Percentiles rank a stretch among this genome's conserved stretches.
These are phyloP conservation scores for Colletotrichum higginsianum DNA, from an alignment of 2,329 filamentous ascomycete genomes.

Conservation along the genomic window DNA sequence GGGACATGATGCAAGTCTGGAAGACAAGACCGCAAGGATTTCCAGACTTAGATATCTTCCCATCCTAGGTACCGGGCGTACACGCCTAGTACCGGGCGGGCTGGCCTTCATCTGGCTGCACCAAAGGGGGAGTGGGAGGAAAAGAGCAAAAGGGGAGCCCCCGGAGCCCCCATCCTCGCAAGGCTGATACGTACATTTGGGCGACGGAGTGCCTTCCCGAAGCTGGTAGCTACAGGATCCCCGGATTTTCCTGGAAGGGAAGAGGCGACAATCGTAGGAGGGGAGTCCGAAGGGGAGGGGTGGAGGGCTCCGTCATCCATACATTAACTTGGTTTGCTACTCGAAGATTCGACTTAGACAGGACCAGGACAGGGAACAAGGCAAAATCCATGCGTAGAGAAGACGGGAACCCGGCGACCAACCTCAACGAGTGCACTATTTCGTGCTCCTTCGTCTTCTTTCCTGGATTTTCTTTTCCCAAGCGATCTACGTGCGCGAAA, in stretches of 20 bases:
- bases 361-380: not conserved
- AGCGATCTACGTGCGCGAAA: not conserved
- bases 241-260: not conserved
- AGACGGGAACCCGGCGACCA: not conserved
- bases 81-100: slow-evolving; percentile 6
- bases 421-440: slow-evolving; percentile 11
- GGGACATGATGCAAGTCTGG: not conserved
- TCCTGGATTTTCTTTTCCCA: not conserved
- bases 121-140: not conserved
- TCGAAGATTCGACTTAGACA: not conserved
- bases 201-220: not conserved
- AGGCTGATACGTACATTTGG: slow-evolving; percentile 5
- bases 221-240: not conserved
- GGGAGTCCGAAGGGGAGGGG: not conserved
- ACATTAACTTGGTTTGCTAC: not conserved
- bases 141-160: not conserved
- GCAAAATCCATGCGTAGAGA: not conserved
- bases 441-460: not conserved
- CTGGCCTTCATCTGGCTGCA: not conserved
- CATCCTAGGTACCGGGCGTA: slow-evolving; percentile 25
- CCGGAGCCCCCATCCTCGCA: not conserved
- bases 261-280: not conserved
- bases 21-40: slow-evolving; percentile 33
- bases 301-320: not conserved
- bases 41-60: slow-evolving; percentile 27